phyloP scores from a whole-genome alignment of 345 rosid species.

The Cardamine occulta region DNA sequence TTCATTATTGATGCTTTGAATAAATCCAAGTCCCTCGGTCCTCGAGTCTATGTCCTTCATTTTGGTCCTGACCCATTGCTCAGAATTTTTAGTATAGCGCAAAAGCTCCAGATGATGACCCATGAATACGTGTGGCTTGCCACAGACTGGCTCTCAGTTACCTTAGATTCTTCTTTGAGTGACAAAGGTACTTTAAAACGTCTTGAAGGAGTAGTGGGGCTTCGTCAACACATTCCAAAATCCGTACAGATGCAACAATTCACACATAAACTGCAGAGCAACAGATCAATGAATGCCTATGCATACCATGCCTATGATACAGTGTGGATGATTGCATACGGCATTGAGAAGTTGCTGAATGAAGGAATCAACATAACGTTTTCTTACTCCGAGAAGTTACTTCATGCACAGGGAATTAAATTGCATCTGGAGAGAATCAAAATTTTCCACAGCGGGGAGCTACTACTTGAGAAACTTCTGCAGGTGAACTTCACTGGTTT shows the following conservation, averaged over 20 bases:
- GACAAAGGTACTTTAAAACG: slow-evolving; percentile 40
- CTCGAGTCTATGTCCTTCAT: slow-evolving; percentile 84
- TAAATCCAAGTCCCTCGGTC: slow-evolving; percentile 55
- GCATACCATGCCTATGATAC: slow-evolving; percentile 86
- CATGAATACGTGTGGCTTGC: slow-evolving; percentile 74
- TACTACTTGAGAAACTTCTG: slow-evolving; percentile 55
- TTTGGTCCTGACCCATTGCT: slow-evolving; percentile 66
- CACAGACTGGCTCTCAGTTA: slow-evolving; percentile 88
- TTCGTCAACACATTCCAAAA: slow-evolving; percentile 73
- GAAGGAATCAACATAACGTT: slow-evolving; percentile 60
- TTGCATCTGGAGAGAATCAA: slow-evolving; percentile 58
- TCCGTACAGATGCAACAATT: slow-evolving; percentile 57
- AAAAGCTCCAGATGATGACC: slow-evolving; percentile 76
- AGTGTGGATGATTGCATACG: slow-evolving; percentile 73
- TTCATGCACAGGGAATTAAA: slow-evolving; percentile 35
- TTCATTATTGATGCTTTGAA: slow-evolving; percentile 51
- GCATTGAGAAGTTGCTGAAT: slow-evolving; percentile 58
- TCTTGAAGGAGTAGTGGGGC: slow-evolving; percentile 68
- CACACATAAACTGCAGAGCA: slow-evolving; percentile 54
- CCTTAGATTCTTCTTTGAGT: slow-evolving; percentile 62
- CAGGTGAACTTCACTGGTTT: slow-evolving; percentile 76
- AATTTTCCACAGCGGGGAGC: slow-evolving; percentile 61
- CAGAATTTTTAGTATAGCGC: slow-evolving; percentile 60
- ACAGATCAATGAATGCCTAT: slow-evolving; percentile 57
- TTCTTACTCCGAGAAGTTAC: slow-evolving; percentile 51